Conservation (phyloP, 257 asterid species). For the Henckelia pumila region DNA sequence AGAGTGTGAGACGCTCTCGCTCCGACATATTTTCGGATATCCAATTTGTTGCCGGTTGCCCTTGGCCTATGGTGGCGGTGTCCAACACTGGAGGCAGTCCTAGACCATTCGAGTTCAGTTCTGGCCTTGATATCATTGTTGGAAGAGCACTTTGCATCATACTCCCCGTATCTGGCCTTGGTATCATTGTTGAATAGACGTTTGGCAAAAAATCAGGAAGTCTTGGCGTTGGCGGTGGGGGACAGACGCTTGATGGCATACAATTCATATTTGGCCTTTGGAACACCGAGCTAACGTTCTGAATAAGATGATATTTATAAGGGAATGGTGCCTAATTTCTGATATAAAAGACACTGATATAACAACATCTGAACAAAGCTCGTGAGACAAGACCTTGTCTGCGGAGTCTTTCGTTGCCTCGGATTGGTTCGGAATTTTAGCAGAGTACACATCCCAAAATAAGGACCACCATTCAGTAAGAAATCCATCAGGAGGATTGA, state of each 20-base stretch:
- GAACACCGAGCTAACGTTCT: not conserved
- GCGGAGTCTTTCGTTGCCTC: constrained; percentile 17
- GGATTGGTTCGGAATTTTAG: not conserved
- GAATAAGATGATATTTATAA: constrained; percentile 20
- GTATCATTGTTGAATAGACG: not conserved
- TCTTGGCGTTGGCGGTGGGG: constrained; percentile 4
- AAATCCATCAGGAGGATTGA: constrained; percentile 33
- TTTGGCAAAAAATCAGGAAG: constrained; percentile 12
- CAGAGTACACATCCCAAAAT: constrained; percentile 24
- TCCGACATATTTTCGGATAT: constrained; percentile 20
- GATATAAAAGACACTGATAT: not conserved
- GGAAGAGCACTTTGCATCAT: constrained; percentile 12
- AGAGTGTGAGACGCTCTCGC: constrained; percentile 24
- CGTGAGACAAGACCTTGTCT: constrained; percentile 29
- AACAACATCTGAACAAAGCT: constrained; percentile 6
- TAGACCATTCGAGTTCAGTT: not conserved
- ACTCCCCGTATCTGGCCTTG: constrained; percentile 13
- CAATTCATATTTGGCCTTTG: constrained; percentile 17
- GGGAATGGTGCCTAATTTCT: constrained; percentile 1
- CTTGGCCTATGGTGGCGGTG: constrained; percentile 3
- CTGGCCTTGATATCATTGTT: constrained; percentile 14
- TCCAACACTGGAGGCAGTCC: constrained; percentile 2
- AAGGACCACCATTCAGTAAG: constrained; percentile 33
- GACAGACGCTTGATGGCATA: constrained; percentile 21
- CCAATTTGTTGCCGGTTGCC: constrained; percentile 7